phyloP scores from a whole-genome alignment of 1,284 basidiomycete species.

The Ustilago trichophora region DNA sequence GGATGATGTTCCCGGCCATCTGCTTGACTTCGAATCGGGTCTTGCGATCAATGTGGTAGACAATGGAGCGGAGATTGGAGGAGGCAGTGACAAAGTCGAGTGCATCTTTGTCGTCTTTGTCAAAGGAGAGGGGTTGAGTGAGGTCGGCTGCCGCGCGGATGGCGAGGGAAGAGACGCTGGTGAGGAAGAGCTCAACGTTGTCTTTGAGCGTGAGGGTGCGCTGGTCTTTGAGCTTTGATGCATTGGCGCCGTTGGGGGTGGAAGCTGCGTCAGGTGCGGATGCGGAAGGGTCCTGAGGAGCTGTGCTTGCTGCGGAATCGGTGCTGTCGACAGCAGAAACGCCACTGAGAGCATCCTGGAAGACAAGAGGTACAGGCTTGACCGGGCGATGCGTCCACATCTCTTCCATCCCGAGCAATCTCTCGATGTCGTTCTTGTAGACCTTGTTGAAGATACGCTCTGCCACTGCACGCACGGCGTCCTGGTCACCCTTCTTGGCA shows the following conservation, averaged over 20 bases:
- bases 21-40: slow-evolving; percentile 99
- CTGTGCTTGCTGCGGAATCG: too few species aligned
- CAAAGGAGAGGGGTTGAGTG: slow-evolving; percentile 78
- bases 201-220: slow-evolving; percentile 51
- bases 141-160: slow-evolving; percentile 78
- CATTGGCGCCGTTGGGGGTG: slow-evolving; percentile 10
- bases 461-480: slow-evolving; percentile 71
- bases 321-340: background rate
- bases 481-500: slow-evolving; percentile 10
- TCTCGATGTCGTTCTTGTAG: slow-evolving; percentile 85
- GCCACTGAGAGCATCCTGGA: slow-evolving; percentile 72
- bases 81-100: slow-evolving; percentile 95
- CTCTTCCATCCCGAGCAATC: slow-evolving; percentile 91
- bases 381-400: slow-evolving; percentile 89
- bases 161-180: slow-evolving; percentile 80
- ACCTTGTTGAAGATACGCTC: slow-evolving; percentile 87
- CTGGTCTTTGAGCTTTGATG: slow-evolving; percentile 51
- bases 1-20: slow-evolving; percentile 96
- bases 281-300: too few species aligned
- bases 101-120: slow-evolving; percentile 97
- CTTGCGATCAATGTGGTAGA: slow-evolving; percentile 85
- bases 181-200: slow-evolving; percentile 56
- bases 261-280: background rate
- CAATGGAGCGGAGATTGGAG: slow-evolving; percentile 87
- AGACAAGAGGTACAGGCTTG: slow-evolving; percentile 84